These are phyloP conservation scores for Ustilago tritici DNA, from an alignment of 1,284 basidiomycete genomes.

Conservation along the genomic window DNA sequence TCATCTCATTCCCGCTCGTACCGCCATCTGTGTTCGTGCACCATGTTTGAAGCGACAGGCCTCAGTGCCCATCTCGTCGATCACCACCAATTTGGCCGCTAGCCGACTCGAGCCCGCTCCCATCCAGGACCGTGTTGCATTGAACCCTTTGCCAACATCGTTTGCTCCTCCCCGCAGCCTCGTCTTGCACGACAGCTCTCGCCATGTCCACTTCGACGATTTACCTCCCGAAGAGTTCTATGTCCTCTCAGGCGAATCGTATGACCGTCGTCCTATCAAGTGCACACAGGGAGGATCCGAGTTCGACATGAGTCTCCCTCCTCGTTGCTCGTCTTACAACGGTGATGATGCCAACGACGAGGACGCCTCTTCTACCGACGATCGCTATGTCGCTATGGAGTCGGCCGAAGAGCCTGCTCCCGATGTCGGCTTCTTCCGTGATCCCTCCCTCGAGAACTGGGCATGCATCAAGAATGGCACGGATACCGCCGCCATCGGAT, in stretches of 20 bases:
- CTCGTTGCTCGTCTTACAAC: slow-evolving; percentile 42
- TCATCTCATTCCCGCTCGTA: slow-evolving; percentile 50
- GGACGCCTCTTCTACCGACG: slow-evolving; percentile 34
- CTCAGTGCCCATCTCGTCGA: slow-evolving; percentile 28
- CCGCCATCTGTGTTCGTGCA: slow-evolving; percentile 47
- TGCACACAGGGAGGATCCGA: slow-evolving; percentile 58
- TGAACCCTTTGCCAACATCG: slow-evolving; percentile 33
- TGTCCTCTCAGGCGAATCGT: slow-evolving; percentile 49
- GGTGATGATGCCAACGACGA: slow-evolving; percentile 40
- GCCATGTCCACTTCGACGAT: slow-evolving; percentile 56
- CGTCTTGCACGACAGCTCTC: slow-evolving; percentile 15
- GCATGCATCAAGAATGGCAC: slow-evolving; percentile 58
- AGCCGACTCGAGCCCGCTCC: slow-evolving; percentile 19
- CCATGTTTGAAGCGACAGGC: slow-evolving; percentile 52
- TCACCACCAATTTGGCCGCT: slow-evolving; percentile 22
- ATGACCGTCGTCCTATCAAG: slow-evolving; percentile 61
- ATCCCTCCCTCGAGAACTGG: slow-evolving; percentile 49
- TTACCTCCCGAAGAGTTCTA: slow-evolving; percentile 55
- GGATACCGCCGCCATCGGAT: slow-evolving; percentile 35
- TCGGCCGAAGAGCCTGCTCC: slow-evolving; percentile 40
- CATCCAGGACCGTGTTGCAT: slow-evolving; percentile 32
- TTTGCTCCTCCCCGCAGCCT: slow-evolving; percentile 38
- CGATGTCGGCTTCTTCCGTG: slow-evolving; percentile 40
- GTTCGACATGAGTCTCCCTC: slow-evolving; percentile 58
- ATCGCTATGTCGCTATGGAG: slow-evolving; percentile 9